A percentile compares a stretch with the other conserved stretches of the same genome.
Conservation (phyloP, 106 monocot genomes). For the Vanilla planifolia region DNA sequence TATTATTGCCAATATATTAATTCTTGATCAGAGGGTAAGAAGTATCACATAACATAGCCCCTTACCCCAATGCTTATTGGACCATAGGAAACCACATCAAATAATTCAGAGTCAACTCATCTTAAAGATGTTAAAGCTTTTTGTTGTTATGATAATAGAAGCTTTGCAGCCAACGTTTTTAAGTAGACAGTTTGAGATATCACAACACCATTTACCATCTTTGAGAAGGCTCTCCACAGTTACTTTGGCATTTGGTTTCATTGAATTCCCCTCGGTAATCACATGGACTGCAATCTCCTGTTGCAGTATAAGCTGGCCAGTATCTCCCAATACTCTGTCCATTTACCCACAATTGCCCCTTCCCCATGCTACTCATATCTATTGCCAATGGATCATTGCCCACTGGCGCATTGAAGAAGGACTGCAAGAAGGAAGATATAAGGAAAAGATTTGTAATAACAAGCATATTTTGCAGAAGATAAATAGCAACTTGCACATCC, state of each 20-base stretch:
- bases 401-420: slow-evolving; percentile 76
- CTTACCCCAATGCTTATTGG: too few relatives aligned
- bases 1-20: too few relatives aligned
- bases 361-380: slow-evolving; percentile 90
- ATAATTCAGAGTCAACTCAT: too few relatives aligned
- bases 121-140: too few relatives aligned
- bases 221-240: slow-evolving; percentile 88
- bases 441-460: background rate
- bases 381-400: slow-evolving; percentile 82
- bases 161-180: too few relatives aligned
- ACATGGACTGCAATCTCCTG: slow-evolving; percentile 54
- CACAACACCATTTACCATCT: slow-evolving; percentile 59
- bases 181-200: too few relatives aligned
- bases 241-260: slow-evolving; percentile 69
- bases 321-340: slow-evolving; percentile 87
- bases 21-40: too few relatives aligned
- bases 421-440: slow-evolving; percentile 18
- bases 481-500: background rate
- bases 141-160: too few relatives aligned
- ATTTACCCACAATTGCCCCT: slow-evolving; percentile 96
- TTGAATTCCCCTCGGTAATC: slow-evolving; percentile 68
- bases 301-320: slow-evolving; percentile 84
- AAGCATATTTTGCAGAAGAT: background rate
- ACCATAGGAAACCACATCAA: too few relatives aligned
- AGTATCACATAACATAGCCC: too few relatives aligned